Conservation (phyloP, 345 rosid genomes). For the Clausena lansium region DNA sequence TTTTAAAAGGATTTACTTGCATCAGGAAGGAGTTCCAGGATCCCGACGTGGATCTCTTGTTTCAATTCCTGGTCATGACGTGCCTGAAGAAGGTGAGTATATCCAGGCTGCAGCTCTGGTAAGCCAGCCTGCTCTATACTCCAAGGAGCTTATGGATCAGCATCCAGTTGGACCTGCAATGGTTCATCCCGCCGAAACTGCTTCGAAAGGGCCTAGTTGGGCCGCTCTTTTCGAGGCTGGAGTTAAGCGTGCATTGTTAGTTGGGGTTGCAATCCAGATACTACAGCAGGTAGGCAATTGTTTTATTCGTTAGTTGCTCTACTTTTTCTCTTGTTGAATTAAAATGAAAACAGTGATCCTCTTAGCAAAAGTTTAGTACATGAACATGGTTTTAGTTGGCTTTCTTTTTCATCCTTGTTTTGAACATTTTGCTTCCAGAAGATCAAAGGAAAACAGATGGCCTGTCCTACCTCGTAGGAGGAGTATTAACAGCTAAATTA, state of each 20-base stretch:
- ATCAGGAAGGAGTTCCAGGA: constrained; percentile 66
- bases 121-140: constrained; percentile 71
- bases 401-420: not conserved
- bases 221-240: constrained; percentile 87
- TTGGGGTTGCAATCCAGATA: constrained; percentile 87
- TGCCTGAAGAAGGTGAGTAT: constrained; percentile 56
- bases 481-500: not conserved
- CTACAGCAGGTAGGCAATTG: constrained; percentile 76
- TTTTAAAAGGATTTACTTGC: constrained; percentile 82
- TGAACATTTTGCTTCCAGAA: not conserved
- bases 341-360: not conserved
- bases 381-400: not conserved
- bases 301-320: not conserved
- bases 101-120: constrained; percentile 92
- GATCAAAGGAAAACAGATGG: not conserved
- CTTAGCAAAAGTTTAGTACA: not conserved
- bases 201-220: constrained; percentile 67
- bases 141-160: constrained; percentile 56
- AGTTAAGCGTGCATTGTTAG: constrained; percentile 75
- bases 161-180: constrained; percentile 62
- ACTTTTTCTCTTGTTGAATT: not conserved
- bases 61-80: constrained; percentile 62
- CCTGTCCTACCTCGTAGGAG: not conserved
- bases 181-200: constrained; percentile 63
- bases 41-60: constrained; percentile 77